Percentiles rank a stretch among this genome's conserved stretches.
Evolutionary conservation across 2,329 filamentous ascomycete species (phyloP).

Genomic region (Ilyonectria mors-panacis): DNA sequence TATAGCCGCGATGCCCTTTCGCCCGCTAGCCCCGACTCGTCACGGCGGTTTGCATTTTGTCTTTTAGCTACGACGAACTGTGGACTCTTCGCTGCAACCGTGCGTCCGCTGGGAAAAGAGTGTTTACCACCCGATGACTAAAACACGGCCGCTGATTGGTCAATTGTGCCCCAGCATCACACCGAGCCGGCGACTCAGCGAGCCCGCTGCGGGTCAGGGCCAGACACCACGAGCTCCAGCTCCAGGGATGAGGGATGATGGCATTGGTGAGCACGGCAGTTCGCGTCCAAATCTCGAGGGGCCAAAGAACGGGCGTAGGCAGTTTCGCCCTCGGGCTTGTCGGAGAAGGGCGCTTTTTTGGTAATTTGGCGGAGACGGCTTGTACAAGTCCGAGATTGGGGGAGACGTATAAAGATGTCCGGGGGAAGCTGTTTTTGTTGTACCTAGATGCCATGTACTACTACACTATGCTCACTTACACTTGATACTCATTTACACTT

Average conservation of each 20-base stretch:
- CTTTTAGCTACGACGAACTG: background rate
- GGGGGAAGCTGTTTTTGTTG: conserved; percentile 30
- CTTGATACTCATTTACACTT: background rate
- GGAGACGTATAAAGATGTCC: conserved; percentile 17
- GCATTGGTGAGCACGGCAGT: background rate
- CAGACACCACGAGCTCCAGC: background rate
- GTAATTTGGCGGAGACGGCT: background rate
- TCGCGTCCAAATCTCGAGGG: background rate
- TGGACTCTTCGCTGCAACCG: background rate
- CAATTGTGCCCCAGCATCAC: background rate
- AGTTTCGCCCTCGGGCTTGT: conserved; percentile 14
- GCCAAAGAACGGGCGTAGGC: background rate
- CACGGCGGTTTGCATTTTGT: background rate
- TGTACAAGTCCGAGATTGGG: background rate
- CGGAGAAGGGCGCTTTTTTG: conserved; percentile 26
- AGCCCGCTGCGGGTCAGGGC: conserved; percentile 9
- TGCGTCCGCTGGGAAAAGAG: conserved; percentile 9
- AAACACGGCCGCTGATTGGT: conserved; percentile 51
- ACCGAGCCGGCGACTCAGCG: conserved; percentile 6
- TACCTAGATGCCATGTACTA: conserved; percentile 11
- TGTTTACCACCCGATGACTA: conserved; percentile 52
- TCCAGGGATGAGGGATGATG: background rate
- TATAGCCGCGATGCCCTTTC: background rate
- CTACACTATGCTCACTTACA: conserved; percentile 9
- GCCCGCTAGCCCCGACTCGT: background rate